These are phyloP conservation scores for Beauveria sp. DNA, from an alignment of 2,329 filamentous ascomycete genomes.

Conservation along the genomic window DNA sequence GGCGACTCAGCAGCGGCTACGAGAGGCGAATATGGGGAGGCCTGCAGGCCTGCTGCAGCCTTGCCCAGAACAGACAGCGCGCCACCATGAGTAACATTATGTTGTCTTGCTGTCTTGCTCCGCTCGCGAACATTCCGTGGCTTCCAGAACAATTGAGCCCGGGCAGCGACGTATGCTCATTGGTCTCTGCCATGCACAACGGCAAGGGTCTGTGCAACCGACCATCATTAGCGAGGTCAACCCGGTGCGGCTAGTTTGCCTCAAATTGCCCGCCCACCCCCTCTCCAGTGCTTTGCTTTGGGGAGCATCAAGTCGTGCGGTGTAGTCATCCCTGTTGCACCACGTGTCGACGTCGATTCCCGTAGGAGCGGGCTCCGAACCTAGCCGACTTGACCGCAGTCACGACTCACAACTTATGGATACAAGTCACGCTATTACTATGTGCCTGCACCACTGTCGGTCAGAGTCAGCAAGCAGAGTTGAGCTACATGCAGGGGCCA, in stretches of 20 bases:
- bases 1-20: neutral
- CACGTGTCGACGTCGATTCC: slow-evolving; percentile 11
- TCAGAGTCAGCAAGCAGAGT: neutral
- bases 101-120: neutral
- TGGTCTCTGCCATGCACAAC: neutral
- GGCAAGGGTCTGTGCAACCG: neutral
- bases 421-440: neutral
- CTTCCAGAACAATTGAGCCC: slow-evolving; percentile 1
- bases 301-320: neutral
- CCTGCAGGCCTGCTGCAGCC: neutral
- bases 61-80: neutral
- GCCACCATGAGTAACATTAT: too few relatives aligned
- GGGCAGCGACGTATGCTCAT: neutral
- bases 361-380: neutral
- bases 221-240: too few relatives aligned
- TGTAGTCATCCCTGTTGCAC: slow-evolving; percentile 7
- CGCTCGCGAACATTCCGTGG: neutral
- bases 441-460: neutral
- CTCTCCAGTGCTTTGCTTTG: neutral
- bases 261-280: too few relatives aligned
- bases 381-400: neutral
- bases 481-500: neutral
- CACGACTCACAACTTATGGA: neutral
- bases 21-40: neutral
- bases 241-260: too few relatives aligned